Evolutionary conservation across 257 asterid species (phyloP), one percentile per base, ranked within the genome.

Genomic region (Jacaranda mimosifolia): DNA sequence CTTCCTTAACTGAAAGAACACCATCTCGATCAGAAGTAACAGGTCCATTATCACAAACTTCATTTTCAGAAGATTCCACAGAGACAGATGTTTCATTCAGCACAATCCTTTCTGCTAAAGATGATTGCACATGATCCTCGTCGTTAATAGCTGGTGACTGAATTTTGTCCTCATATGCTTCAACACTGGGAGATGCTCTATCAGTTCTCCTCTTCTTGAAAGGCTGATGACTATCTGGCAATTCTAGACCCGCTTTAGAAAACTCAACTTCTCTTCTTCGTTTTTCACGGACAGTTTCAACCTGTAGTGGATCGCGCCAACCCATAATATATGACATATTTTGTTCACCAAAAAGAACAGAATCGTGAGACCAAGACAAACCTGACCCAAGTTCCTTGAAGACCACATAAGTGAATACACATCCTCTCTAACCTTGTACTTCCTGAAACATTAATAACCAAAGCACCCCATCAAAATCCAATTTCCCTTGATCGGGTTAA

Each of bases 381-480:
- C 99, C 97, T 90, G 97, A 17, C 97, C 97, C 89, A 95, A 80
- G 82, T 89, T 93, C 81, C 91, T 82, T 8, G 98, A 93, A 77
- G 98, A 95, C 91, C 89, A 85, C 97, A 95, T 85, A 74, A 95
- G 97, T 38, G 98, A 86, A 89, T 85, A 88, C n/a, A 83, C 80
- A 79, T 86, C 89, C 7, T 93, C 97, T 57, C 58, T 82, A 78
- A 95, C 80, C 91, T 87, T 91, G 84, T 92, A 89, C 84, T 89
- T 93, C 94, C 98, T 93, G 86, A 79, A 81, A 79, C 43, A 66
- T 73, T 59, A 75, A 81, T 36, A 70, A 70, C 14, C 42, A 32
- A 65, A 73, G 62, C 48, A 57, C 55, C 74, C 62, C 58, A 70
- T 84, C 67, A 81, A 46, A 78, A 81, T 48, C 62, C 76, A 60